Evolutionary conservation across 306 rosid genomes (phyloP), one percentile per base, ranked within the genome.

Genomic region (Quillaja saponaria): DNA sequence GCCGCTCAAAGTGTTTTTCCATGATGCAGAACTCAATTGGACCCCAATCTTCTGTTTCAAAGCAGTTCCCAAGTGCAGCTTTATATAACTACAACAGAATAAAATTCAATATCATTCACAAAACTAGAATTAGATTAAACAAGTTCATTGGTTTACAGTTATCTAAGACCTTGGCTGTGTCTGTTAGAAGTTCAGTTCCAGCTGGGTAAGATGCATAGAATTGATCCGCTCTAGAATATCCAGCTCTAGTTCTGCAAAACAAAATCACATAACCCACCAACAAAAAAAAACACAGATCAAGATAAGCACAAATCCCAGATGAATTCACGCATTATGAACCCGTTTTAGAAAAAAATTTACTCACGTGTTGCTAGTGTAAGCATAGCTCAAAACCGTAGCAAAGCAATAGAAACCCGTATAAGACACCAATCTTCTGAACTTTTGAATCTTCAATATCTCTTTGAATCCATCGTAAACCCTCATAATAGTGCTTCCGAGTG

Each of bases 181-280:
- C 98, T 0, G 95, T 84, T 77, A 92, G 64, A 64, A 88, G 95
- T 82, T 92, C 96, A 11, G 95, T 88, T 71, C 98, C 94, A 55
- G 94, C 98, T 0, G 98, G 96, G 75, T 92, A 92, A 8, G 98
- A 84, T 13, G 98, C 98, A 69, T 92, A 92, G 80, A 71, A 88
- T 58, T 92, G 98, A 75, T 92, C 96, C 13, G 80, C 98, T 78
- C 96, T 84, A 18, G 98, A 92, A 69, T 79, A 82, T 71, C 98
- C 98, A 71, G 98, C 98, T 78, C 98, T 78, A 14, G 96, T 92
- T 81, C 97, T 87, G 87, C 53, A 83, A 71, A 71, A 57, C 76
- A 71, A n/a, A n/a, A 68, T 16, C 44, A 2, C 13, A 39, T 12
- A 12, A 39, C 44, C 10, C 10, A 25, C 42, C 42, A 37, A 72